Base-by-base conservation (phyloP, 2,329 filamentous ascomycete species). In the Claviceps humidiphila region DNA sequence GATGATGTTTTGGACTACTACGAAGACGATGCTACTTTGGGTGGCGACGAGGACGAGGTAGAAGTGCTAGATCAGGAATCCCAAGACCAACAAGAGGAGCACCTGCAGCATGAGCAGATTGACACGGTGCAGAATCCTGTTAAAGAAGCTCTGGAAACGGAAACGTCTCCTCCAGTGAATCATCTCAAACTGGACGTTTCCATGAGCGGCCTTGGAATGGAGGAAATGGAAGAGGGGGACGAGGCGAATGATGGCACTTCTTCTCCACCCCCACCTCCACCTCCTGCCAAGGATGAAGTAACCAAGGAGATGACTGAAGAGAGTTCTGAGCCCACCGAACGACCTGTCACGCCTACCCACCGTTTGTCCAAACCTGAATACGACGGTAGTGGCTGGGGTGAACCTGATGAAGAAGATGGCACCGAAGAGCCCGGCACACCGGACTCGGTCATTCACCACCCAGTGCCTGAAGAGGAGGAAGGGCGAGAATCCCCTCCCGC, bases 371-470 rank as follows among this genome's bases (percentile, higher is more conserved):
- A 75, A 67, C 80, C 74, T 30, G 79, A 81, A 54, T 84, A 86
- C 62, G 74, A 84, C 60, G 76, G 84, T 53, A 72, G 79, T 53
- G 75, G 80, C 50, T 79, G 80, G 76, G 77, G 78, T 8, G 74
- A 78, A 41, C 71, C 74, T 22, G 68, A 70, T 20, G 72, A 76
- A 37, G 75, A 78, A 47, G 76, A 53, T 37, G 75, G 71, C 51
- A 74, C 77, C 1, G 71, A 79, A 1, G 82, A 85, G 56, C 81
- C 81, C 9, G 79, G 81, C 38, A 94, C 89, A 7, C 90, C 91
- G 14, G 87, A 89, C 49, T 97, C 91, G 6, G 90, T 97, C 22
- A 91, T 96, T 57, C 86, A 87, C 56, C 87, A 90, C 61, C 81
- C 82, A 2, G 66, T 87, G 47, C 67, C 71, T 2, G 71, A 75